phyloP scores from a whole-genome alignment of 2,329 filamentous ascomycete genomes.

The Talaromyces sp. region DNA sequence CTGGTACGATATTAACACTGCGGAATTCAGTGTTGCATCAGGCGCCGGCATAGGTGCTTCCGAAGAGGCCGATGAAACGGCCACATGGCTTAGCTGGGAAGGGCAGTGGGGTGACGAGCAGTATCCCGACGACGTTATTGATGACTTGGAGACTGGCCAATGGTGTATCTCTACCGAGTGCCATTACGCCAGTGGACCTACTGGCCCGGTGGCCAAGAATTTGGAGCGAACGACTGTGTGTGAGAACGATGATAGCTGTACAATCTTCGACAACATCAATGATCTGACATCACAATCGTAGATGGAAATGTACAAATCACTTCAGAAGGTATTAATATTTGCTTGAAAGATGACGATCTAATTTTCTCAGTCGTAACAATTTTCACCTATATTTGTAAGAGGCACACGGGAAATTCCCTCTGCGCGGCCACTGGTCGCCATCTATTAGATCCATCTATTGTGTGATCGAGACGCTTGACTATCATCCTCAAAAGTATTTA shows the following conservation, averaged over 20 bases:
- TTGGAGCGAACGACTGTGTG: slow-evolving; percentile 7
- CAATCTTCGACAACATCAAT: slow-evolving; percentile 24
- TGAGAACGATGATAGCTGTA: background rate
- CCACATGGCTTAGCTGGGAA: slow-evolving; percentile 11
- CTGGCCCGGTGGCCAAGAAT: slow-evolving; percentile 11
- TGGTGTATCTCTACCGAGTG: slow-evolving; percentile 7
- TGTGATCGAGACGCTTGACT: too few species aligned
- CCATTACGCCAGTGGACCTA: slow-evolving; percentile 9
- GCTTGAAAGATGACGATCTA: background rate
- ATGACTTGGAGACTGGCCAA: slow-evolving; percentile 3
- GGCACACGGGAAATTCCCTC: too few species aligned
- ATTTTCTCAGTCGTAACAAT: background rate
- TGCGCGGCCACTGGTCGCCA: too few species aligned
- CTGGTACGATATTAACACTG: background rate
- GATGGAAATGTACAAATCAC: too few species aligned
- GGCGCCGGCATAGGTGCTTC: background rate
- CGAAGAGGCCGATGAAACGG: slow-evolving; percentile 1
- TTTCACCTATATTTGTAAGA: too few species aligned
- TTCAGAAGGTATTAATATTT: background rate
- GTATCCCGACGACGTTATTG: slow-evolving; percentile 2
- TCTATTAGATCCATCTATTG: too few species aligned
- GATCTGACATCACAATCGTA: background rate
- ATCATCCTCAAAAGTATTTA: too few species aligned
- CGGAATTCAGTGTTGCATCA: background rate
- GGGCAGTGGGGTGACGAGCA: slow-evolving; percentile 11